Base-by-base conservation (phyloP, 2,329 filamentous ascomycete genomes). In the Fusarium hostae region DNA sequence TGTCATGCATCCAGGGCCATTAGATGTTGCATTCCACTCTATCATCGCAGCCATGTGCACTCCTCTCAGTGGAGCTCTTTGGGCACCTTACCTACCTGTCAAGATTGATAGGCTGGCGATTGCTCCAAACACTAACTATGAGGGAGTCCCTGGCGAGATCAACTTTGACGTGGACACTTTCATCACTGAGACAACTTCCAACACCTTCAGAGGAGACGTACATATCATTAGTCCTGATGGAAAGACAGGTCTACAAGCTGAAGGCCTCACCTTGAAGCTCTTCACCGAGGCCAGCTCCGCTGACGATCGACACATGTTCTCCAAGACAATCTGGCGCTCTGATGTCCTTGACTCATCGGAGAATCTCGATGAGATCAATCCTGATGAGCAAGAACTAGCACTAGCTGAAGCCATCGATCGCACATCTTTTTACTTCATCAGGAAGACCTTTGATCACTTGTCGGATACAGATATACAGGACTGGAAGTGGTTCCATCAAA, bases 341-440 rank as follows among this genome's bases (percentile, higher is more conserved):
- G 57, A 59, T 37, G 3, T 54, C 15, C 16, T 59, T 13, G 37
- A 54, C 2, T 59, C 57, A 7, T 39, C 28, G 0, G 26, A 59
- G 2, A 54, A 54, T n/a, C 45, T 59, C 2, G 37, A 59, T 3
- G 57, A 59, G 18, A 59, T 43, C 5, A 43, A 43, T 1, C 47
- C 57, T 11, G 37, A 59, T 20, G 22, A 59, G 15, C 13, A 54
- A 20, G 57, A 59, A n/a, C 28, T 59, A 20, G 45, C n/a, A 4
- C 57, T 59, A 4, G 57, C 57, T 9, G 45, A 59, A 54, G 57
- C 57, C 6, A 59, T 59, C 13, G 57, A 59, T 22, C 47, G 57
- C 0, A 59, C 57, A 0, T 59, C 57, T 0, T 32, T 54, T 2
- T 59, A 59, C 18, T 59, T 43, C 22, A 54, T 59, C 10, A 52